phyloP scores from a whole-genome alignment of 495 filamentous ascomycete species.

The Tricharina praecox region DNA sequence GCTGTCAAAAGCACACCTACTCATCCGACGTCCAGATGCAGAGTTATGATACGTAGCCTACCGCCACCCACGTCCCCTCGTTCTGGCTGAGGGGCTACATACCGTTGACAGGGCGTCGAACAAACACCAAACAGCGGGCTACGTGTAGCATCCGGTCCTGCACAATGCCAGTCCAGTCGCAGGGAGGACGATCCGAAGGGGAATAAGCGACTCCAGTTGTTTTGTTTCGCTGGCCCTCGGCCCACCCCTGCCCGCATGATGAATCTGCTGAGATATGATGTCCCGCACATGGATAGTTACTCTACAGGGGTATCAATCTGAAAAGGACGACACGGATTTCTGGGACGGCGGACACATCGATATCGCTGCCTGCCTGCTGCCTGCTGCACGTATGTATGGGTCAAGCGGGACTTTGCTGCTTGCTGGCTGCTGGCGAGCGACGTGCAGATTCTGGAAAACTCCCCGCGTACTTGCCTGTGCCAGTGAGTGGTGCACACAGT shows the following conservation, averaged over 20 bases:
- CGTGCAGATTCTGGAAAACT: slow-evolving; percentile 1
- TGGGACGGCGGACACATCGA: not conserved
- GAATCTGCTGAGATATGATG: not conserved
- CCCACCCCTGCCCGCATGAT: slow-evolving; percentile 1
- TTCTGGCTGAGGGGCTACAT: not conserved
- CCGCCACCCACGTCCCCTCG: not conserved
- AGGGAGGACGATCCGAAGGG: no score
- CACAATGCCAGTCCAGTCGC: not conserved
- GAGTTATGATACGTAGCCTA: no score
- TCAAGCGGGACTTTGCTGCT: no score
- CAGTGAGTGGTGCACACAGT: no score
- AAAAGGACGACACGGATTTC: no score
- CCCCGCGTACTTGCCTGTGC: not conserved
- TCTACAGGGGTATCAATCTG: no score
- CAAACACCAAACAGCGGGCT: no score
- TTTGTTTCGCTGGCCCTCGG: no score
- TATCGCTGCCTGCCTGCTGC: no score
- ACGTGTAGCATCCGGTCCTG: slow-evolving; percentile 2
- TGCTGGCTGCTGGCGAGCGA: not conserved
- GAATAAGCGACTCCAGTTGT: slow-evolving; percentile 5
- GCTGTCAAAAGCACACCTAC: not conserved
- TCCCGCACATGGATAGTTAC: no score
- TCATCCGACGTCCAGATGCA: not conserved
- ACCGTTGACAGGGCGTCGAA: no score
- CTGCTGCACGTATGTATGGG: no score